phyloP scores from a whole-genome alignment of 306 rosid genomes.

The Trichosanthes truncata region DNA sequence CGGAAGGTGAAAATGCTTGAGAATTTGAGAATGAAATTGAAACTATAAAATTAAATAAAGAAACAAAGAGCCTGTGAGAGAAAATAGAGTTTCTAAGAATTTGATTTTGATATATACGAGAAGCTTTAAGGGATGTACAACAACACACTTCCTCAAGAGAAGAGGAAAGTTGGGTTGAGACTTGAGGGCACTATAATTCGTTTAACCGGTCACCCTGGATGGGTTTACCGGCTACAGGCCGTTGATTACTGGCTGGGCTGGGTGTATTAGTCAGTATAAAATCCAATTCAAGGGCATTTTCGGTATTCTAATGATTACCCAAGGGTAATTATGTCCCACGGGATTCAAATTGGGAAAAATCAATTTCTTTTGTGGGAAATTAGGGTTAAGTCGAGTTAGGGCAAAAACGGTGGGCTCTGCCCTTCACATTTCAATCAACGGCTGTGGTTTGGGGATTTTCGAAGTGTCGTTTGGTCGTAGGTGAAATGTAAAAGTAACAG shows the following conservation, averaged over 20 bases:
- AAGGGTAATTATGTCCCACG: neutral
- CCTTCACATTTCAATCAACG: neutral
- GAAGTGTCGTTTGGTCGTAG: neutral
- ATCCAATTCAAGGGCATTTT: neutral
- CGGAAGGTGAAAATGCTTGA: neutral
- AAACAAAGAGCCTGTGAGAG: neutral
- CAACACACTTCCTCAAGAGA: conserved; percentile 12
- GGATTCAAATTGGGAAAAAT: neutral
- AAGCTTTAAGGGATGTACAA: neutral
- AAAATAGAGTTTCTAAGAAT: conserved; percentile 10
- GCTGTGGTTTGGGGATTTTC: neutral
- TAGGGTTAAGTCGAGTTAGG: conserved; percentile 1
- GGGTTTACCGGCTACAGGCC: conserved; percentile 40
- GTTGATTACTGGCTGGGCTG: conserved; percentile 16
- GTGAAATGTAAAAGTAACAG: neutral
- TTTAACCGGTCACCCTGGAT: conserved; percentile 30
- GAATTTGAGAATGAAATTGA: neutral
- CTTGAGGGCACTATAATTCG: conserved; percentile 17
- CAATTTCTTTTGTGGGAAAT: neutral
- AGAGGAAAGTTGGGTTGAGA: conserved; percentile 5
- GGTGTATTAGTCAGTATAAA: neutral
- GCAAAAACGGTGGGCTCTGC: neutral
- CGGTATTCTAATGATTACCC: neutral
- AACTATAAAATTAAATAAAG: neutral
- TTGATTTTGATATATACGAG: conserved; percentile 16